phyloP scores from a whole-genome alignment of 164 flowering plant species.

The Tinospora cordifolia region DNA sequence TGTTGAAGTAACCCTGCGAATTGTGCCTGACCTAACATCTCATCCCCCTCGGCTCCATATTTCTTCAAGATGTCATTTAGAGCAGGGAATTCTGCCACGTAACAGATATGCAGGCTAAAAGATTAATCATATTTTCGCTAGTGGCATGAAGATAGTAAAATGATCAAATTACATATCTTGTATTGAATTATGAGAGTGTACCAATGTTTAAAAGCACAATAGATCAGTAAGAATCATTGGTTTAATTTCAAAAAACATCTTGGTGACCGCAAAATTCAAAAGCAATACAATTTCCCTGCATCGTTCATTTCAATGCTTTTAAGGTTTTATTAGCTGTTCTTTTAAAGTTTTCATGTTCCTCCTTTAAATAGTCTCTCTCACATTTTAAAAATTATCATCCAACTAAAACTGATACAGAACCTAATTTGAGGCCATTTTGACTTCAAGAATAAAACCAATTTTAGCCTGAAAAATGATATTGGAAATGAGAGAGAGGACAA shows the following conservation, averaged over 20 bases:
- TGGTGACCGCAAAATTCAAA: not conserved
- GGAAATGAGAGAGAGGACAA: not conserved
- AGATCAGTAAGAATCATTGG: not conserved
- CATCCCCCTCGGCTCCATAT: slow-evolving; percentile 56
- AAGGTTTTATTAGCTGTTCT: not conserved
- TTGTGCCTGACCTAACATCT: slow-evolving; percentile 68
- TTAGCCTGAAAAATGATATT: not conserved
- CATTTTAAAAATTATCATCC: too few species aligned
- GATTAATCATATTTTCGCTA: not conserved
- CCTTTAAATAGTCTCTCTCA: not conserved
- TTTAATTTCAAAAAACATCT: not conserved
- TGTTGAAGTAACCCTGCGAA: slow-evolving; percentile 61
- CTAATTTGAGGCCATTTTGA: too few species aligned
- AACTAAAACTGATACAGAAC: too few species aligned
- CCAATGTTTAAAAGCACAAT: not conserved
- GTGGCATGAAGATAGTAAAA: not conserved
- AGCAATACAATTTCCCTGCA: not conserved
- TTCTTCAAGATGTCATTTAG: slow-evolving; percentile 52
- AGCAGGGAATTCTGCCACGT: slow-evolving; percentile 41
- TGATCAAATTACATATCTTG: not conserved
- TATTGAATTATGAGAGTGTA: not conserved
- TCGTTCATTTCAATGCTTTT: not conserved
- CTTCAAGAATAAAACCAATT: not conserved
- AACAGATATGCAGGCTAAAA: not conserved
- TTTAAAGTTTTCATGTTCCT: not conserved